Base-by-base conservation (phyloP, 169 alveolate genomes). In the Plasmodium knowlesi region DNA sequence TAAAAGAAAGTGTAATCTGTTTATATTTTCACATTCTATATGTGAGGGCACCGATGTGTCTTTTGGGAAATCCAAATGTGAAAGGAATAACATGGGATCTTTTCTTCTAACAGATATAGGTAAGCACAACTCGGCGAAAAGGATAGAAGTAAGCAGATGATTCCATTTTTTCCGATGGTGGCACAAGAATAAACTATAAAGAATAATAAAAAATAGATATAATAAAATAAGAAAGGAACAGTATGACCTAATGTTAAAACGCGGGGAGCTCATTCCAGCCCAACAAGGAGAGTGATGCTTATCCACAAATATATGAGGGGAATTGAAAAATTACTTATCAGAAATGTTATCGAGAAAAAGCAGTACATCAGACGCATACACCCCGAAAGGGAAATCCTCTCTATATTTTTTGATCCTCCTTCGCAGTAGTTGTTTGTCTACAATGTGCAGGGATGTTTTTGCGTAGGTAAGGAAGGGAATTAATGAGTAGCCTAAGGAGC, bases 121-220 rank as follows among this genome's bases (percentile, higher is more conserved):
- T 88, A 88, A 88, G 34, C 84, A 37, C 41, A 88, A 88, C 94
- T 88, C 5, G 94, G 94, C 41, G 19, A 76, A 88, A 88, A 88
- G 50, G 94, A 88, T 25, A 79, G 82, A 54, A 79, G 0, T 67
- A 88, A 88, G 82, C 71, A 88, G 72, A 57, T n/a, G 37, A 88
- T 76, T 79, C 94, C 94, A 39, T 67, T 53, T 16, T 67, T 79
- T 53, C 94, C 94, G 37, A 78, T 22, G 19, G 82, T 41, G 30
- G 34, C 53, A 88, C 72, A 88, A 8, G 94, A 88, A 78, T 79
- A 79, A 79, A 54, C 94, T 88, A 57, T 82, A 82, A 57, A 37
- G 16, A 19, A 76, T 37, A 43, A 19, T 8, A 74, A 74, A 76
- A 30, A 37, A 76, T 53, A 22, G 57, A 46, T 43, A 28, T 80